A percentile compares a stretch with the other conserved stretches of the same genome.
phyloP scores from a whole-genome alignment of 148 eudicot genomes.

The Vaccinium darrowii region DNA sequence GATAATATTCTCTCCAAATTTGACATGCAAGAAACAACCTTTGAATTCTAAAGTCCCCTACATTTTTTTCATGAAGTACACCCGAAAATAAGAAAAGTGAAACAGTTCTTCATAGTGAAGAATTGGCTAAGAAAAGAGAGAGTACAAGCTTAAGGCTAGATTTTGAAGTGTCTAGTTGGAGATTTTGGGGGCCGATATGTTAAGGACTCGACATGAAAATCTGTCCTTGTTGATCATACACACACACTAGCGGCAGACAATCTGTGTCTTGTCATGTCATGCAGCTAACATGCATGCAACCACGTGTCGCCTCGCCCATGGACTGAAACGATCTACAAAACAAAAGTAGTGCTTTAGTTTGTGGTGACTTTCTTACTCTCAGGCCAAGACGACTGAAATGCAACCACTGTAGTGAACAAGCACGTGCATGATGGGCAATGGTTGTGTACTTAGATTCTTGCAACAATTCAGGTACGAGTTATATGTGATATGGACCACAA shows the following conservation, averaged over 20 bases:
- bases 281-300: neutral
- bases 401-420: neutral
- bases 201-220: neutral
- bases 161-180: neutral
- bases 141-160: neutral
- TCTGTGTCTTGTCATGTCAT: neutral
- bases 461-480: too few relatives aligned
- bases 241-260: neutral
- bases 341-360: neutral
- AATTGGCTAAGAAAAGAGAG: neutral
- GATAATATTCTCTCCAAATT: too few relatives aligned
- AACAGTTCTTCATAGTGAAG: neutral
- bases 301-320: neutral
- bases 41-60: neutral
- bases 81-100: neutral
- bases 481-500: too few relatives aligned
- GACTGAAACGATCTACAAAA: neutral
- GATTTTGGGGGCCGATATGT: neutral
- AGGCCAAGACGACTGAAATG: neutral
- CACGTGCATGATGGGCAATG: too few relatives aligned
- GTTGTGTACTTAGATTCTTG: too few relatives aligned
- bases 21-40: neutral
- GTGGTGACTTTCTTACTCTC: neutral
- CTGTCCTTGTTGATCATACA: slow-evolving; percentile 1
- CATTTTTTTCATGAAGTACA: neutral